Conservation (phyloP, 2,329 filamentous ascomycete species). For the Sclerotinia subarctica region DNA sequence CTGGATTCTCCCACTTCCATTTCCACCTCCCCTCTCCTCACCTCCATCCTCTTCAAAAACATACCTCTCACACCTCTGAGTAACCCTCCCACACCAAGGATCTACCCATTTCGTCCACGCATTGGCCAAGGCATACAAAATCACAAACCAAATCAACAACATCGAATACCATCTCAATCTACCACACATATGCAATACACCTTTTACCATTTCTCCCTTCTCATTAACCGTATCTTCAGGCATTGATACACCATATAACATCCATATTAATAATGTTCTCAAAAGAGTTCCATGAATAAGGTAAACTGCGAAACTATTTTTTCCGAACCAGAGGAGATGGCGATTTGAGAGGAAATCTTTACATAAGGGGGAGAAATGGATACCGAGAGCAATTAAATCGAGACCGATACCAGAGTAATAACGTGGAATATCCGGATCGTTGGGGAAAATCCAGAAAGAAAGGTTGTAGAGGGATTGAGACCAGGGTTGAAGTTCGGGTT, state of each 20-base stretch:
- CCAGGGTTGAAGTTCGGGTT: slow-evolving; percentile 53
- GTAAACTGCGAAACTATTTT: slow-evolving; percentile 63
- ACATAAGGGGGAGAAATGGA: slow-evolving; percentile 51
- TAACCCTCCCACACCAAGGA: slow-evolving; percentile 48
- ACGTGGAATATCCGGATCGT: slow-evolving; percentile 48
- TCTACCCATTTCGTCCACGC: slow-evolving; percentile 55
- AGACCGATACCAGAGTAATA: slow-evolving; percentile 50
- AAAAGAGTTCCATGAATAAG: slow-evolving; percentile 60
- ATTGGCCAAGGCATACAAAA: slow-evolving; percentile 47
- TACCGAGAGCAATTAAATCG: slow-evolving; percentile 48
- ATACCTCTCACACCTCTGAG: slow-evolving; percentile 40
- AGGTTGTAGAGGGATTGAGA: slow-evolving; percentile 45
- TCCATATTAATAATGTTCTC: slow-evolving; percentile 57
- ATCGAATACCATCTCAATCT: slow-evolving; percentile 41
- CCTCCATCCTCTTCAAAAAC: slow-evolving; percentile 31
- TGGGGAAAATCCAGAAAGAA: slow-evolving; percentile 46
- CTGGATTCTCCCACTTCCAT: background rate
- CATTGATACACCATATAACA: slow-evolving; percentile 51
- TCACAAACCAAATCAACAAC: slow-evolving; percentile 46
- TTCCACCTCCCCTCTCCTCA: background rate
- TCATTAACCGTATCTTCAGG: slow-evolving; percentile 33
- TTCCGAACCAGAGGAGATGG: slow-evolving; percentile 59
- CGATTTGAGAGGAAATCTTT: slow-evolving; percentile 53
- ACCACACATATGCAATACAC: slow-evolving; percentile 40
- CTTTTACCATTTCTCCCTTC: slow-evolving; percentile 40